Evolutionary conservation across 257 asterid genomes (phyloP), one percentile per base, ranked within the genome.

Genomic region (Capsicum baccatum): DNA sequence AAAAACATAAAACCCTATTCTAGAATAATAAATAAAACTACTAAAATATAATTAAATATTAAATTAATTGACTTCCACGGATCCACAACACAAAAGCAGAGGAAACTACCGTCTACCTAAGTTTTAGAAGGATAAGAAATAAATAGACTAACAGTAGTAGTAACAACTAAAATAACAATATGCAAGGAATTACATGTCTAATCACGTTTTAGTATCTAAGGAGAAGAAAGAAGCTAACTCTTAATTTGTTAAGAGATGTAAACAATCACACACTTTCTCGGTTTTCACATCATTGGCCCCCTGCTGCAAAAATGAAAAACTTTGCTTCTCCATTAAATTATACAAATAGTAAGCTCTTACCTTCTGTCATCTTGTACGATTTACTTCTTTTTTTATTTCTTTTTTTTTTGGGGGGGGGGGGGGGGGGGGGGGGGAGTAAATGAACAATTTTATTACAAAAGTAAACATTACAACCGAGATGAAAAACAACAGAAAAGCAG

Each of bases 251-350:
- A 47, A 47, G n/a, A 71, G 19, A 74, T 50, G 44, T 21, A 10
- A 74, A 74, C 6, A 48, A 52, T 47, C 62, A 6, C 21, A 37
- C 21, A 50, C 10, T 74, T 74, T 74, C 60, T 73, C 12, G 58
- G 62, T 21, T 50, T 74, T 50, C 13, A 74, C 80, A 74, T 74
- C 80, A 6, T 52, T 74, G 80, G 60, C 59, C 50, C 79, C 79
- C 59, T 80, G 58, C 56, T 39, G 37, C 15, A 3, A 26, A 44
- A 47, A 47, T 62, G 6, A 48, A 59, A 62, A 81, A 81, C 57
- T 9, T 35, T 64, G 33, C 57, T 33, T 17, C 44, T 47, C 79
- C 47, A 37, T 12, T 21, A 21, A 8, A 15, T 64, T 81, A 16
- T 69, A 48, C 21, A 44, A 81, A 44, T 60, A 81, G 62, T n/a